Evolutionary conservation across 202 grass and related monocot genomes (phyloP), one percentile per base, ranked within the genome.

Genomic region (Brachypodium distachyon): DNA sequence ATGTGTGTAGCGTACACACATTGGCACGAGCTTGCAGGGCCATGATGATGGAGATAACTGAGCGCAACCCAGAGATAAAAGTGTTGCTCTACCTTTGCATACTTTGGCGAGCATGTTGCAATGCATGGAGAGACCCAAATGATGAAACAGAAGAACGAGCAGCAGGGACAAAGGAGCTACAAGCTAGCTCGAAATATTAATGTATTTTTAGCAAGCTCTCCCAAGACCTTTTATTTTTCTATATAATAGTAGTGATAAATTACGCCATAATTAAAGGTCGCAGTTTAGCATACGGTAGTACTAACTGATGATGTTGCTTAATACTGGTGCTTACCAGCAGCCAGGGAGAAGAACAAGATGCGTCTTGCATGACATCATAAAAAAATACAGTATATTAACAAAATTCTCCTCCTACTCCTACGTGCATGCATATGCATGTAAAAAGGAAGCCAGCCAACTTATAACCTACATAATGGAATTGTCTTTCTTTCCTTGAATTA

Each of bases 21-120:
- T 12, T 18, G 75, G 76, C 37, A 61, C 43, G 62, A 46, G 22
- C 41, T 67, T 63, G 72, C 64, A 49, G 37, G 1, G 25, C 65
- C 66, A 79, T 75, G 70, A 88, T 88, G 76, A 84, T 76, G 81
- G 49, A 31, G 69, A 87, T 62, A 83, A 79, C 68, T 79, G 80
- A 50, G 86, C 83, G 76, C 81, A 80, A 84, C 86, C 86, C 86
- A 57, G 86, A 88, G 86, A 83, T 70, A 84, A 88, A 88, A 84
- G 86, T 7, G 48, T 34, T 32, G 29, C 62, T 59, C 47, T 25
- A 25, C 76, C 86, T 84, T 84, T 84, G 81, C 70, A 88, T 16
- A 55, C 76, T 80, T 79, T 83, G 80, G 85, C 70, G 32, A 74
- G 48, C 66, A 81, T 52, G 78, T 73, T 63, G 78, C 56, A 9